Base-by-base conservation (phyloP, 1,284 basidiomycete genomes). In the Ganoderma boninense region DNA sequence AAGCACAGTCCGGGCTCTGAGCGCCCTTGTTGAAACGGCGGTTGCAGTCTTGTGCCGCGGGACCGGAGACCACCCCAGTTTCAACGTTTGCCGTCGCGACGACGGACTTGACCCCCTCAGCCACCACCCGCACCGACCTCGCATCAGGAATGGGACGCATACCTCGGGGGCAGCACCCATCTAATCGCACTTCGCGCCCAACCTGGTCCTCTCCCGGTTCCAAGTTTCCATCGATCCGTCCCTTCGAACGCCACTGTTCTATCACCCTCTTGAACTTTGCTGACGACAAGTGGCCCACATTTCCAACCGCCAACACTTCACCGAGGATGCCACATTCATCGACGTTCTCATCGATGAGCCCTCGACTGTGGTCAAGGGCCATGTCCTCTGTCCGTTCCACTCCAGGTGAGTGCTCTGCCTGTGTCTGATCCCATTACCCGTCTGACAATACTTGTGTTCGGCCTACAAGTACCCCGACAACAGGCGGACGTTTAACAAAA, bases 401-500 rank as follows among this genome's bases (percentile, higher is more conserved):
- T 23, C 73, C 46, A 70, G 76, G 79, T 80, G 65, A 46, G 65
- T n/a, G n/a, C n/a, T 29, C 26, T 56, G 35, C n/a, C n/a, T n/a
- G n/a, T n/a, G n/a, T n/a, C n/a, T n/a, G n/a, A n/a, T n/a, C n/a
- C n/a, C n/a, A n/a, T n/a, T n/a, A n/a, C n/a, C 44, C 14, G 2
- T 8, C 38, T 18, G 13, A 16, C 23, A 46, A 42, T 62, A 20
- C 67, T 26, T 14, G 26, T 8, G 29, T 44, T 46, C 46, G 40
- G 23, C 54, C 40, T 11, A 0, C 66, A 95, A 93, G 42, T 95
- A 94, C 78, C 69, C 78, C 14, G 85, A 88, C 42, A 88, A 89
- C 66, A 85, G 90, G 2, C 86, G 82, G 66, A 88, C 95, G 67
- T 95, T 95, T 84, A 95, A 95, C 72, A 94, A 93, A 8, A 93